A percentile compares a stretch with the other conserved stretches of the same genome.
Evolutionary conservation across 116 monocot genomes (phyloP).

Genomic region (Zostera marina): DNA sequence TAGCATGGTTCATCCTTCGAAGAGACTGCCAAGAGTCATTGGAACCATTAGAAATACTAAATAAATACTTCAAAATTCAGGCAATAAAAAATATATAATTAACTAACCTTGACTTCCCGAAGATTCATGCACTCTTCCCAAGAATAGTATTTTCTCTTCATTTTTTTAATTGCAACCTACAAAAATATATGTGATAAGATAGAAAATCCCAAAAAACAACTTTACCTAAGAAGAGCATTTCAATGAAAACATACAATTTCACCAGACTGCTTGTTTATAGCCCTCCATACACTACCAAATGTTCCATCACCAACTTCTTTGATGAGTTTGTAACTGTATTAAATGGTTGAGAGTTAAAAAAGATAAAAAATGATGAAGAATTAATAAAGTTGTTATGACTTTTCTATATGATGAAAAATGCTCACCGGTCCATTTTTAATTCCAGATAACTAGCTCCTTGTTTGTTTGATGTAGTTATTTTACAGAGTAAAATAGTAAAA

Average conservation of each 20-base stretch:
- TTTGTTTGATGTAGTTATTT: too few relatives aligned
- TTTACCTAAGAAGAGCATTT: too few relatives aligned
- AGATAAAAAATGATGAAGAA: too few relatives aligned
- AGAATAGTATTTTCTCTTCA: constrained; percentile 91
- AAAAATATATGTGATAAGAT: neutral
- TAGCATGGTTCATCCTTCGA: constrained; percentile 84
- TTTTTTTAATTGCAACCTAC: constrained; percentile 90
- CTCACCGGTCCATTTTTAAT: constrained; percentile 42
- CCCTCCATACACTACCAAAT: constrained; percentile 95
- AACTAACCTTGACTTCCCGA: constrained; percentile 79
- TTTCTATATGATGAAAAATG: neutral
- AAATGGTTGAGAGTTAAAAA: neutral
- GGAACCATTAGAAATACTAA: neutral
- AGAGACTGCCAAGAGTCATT: constrained; percentile 34
- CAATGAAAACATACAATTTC: constrained; percentile 44
- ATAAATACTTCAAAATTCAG: neutral
- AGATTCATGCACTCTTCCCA: constrained; percentile 98
- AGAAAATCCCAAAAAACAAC: too few relatives aligned
- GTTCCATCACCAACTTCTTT: constrained; percentile 99
- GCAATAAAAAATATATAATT: neutral
- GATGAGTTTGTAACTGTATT: constrained; percentile 67
- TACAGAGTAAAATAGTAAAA: too few relatives aligned
- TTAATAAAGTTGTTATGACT: too few relatives aligned
- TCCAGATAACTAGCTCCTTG: too few relatives aligned
- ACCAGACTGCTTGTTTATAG: constrained; percentile 64